Evolutionary conservation across 2,329 filamentous ascomycete genomes (phyloP), one percentile per base, ranked within the genome.

Genomic region (Dothideomycetes sp.): DNA sequence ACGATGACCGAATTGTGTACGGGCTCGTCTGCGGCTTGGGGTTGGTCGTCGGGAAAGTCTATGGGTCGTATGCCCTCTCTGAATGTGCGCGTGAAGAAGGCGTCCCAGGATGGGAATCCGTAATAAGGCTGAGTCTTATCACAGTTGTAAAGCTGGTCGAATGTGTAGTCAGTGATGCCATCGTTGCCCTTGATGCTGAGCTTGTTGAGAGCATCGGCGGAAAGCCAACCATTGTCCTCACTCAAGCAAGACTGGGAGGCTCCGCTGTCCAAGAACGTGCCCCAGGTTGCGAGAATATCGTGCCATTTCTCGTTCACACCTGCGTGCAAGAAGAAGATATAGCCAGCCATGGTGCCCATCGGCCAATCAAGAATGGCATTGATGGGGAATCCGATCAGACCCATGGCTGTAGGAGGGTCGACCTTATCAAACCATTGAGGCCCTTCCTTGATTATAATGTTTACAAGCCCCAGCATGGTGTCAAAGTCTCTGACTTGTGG

Each of bases 61-160:
- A n/a, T n/a, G n/a, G n/a, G n/a, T n/a, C n/a, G n/a, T n/a, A n/a
- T n/a, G n/a, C n/a, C n/a, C n/a, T n/a, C n/a, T n/a, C n/a, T n/a
- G n/a, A n/a, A n/a, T n/a, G n/a, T n/a, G 3, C 78, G 69, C 0
- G 73, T 78, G 57, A 82, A 81, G 58, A 81, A 81, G 48, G 70
- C 62, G 41, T 81, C 77, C 78, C 77, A 81, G 0, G 75, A 79
- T 39, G 62, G 69, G 58, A 63, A 81, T 7, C 77, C 76, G 43
- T 71, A 66, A 48, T 74, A 49, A 44, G 66, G 54, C 3, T 63
- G 61, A 0, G 49, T 53, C 0, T 72, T 66, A 19, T 79, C 69
- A 52, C 77, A 80, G n/a, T 69, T 47, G 50, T n/a, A n/a, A n/a
- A n/a, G n/a, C n/a, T n/a, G n/a, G n/a, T n/a, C n/a, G n/a, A n/a